These are phyloP conservation scores for Plasmopara halstedii DNA, from an alignment of 352 stramenopile species.

Conservation along the genomic window DNA sequence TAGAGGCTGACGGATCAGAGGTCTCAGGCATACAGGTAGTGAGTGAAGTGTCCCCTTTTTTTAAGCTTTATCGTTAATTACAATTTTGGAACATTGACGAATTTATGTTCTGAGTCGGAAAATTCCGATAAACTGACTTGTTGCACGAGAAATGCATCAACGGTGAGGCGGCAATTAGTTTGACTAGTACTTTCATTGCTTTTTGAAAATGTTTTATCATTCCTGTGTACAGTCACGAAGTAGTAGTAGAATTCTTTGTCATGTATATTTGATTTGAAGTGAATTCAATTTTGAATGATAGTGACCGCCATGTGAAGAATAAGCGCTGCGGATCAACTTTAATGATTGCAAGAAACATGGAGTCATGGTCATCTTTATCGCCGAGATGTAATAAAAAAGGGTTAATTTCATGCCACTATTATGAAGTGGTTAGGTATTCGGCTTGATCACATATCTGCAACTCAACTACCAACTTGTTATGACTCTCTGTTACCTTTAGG, in stretches of 20 bases:
- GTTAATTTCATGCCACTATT: too few species aligned
- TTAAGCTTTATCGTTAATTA: background rate
- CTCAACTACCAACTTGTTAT: too few species aligned
- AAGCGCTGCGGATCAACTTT: too few species aligned
- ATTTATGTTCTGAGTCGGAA: background rate
- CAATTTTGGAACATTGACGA: background rate
- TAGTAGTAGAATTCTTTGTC: constrained; percentile 56
- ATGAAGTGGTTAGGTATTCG: too few species aligned
- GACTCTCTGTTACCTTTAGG: too few species aligned
- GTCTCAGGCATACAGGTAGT: constrained; percentile 13
- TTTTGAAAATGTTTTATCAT: background rate
- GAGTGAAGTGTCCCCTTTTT: background rate
- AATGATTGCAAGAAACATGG: too few species aligned
- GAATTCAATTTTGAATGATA: constrained; percentile 12
- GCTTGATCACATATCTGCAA: too few species aligned
- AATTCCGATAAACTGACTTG: background rate
- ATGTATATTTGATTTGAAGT: constrained; percentile 16
- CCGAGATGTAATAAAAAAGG: too few species aligned
- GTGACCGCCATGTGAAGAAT: constrained; percentile 5
- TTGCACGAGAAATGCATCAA: too few species aligned
- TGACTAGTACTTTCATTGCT: too few species aligned
- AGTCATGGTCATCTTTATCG: too few species aligned
- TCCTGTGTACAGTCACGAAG: constrained; percentile 40
- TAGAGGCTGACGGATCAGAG: constrained; percentile 2
- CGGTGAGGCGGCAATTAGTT: too few species aligned